Base-by-base conservation (phyloP, 2,329 filamentous ascomycete species). In the Diaporthe nobilis region DNA sequence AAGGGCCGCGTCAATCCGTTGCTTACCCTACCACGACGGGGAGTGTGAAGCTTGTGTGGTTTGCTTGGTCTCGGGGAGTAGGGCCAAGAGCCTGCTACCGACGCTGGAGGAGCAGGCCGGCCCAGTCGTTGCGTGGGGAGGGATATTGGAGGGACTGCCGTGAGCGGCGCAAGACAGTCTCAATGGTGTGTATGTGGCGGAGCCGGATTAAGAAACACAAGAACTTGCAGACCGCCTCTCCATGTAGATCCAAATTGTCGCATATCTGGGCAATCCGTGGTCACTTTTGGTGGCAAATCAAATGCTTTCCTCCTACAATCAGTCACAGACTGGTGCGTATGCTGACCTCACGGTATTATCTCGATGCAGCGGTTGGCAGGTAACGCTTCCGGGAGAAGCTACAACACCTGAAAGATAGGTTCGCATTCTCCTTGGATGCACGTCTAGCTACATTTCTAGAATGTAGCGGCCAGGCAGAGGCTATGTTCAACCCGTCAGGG, bases 221-320 rank as follows among this genome's bases (percentile, higher is more conserved):
- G 4, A 39, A 53, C 65, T 39, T 53, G 65, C 65, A 70, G 65
- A 55, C 65, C 65, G 49, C 65, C 49, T 55, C 65, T 55, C 65
- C 47, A 47, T 25, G 34, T 13, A 22, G 65, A 70, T 53, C 49
- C 34, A 70, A n/a, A 42, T 70, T 42, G 65, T 55, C 49, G 65
- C 65, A 34, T 70, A 55, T 31, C n/a, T 22, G 55, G 34, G 13
- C 34, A 70, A 28, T 70, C 49, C 28, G 47, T 53, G 34, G 20
- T 34, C 61, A 15, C 20, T 34, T 34, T 37, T 34, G 42, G 65
- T 70, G 65, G 65, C 65, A 55, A 70, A 55, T 70, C 65, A 55
- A 70, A 55, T 70, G 34, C 15, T 4, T 13, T 39, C 22, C 20
- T 53, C 17, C 49, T 28, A 9, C 20, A 3, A 22, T 42, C 22